Base-by-base conservation (phyloP, 2,329 filamentous ascomycete species). In the Fusarium poae region DNA sequence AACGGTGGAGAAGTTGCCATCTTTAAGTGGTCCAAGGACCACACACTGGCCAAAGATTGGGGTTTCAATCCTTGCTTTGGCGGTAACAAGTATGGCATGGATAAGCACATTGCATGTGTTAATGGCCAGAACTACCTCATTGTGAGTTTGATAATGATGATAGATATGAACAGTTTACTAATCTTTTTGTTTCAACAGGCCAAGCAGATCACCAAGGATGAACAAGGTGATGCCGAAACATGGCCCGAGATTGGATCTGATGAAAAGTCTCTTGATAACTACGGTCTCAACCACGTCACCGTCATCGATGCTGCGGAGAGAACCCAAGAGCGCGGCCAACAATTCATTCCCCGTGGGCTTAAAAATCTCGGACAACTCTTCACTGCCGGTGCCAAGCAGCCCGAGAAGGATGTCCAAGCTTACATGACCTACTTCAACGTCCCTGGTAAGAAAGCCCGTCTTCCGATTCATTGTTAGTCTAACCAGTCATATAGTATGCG, bases 341-440 rank as follows among this genome's bases (percentile, higher is more conserved):
- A n/a, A 4, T 54, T 54, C 4, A 29, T 20, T 9, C 51, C 51
- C 8, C 40, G 51, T 29, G 51, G 51, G 3, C n/a, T 54, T 8
- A 32, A 37, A 9, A 45, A 37, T 2, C 23, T 54, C 1, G 51
- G 40, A 7, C 23, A 45, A 16, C 51, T 54, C 5, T 54, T 54
- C 23, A 13, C 25, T 1, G 18, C 21, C 3, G 51, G 30, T 6
- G 30, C 40, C 3, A 29, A 44, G 6, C 18, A 37, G 6, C 23
- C 40, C 8, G 12, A 27, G 4, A 32, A n/a, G 10, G 30, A 45
- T 6, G 40, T 23, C 4, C 15, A 32, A 21, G 12, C 20, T 10
- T 54, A 45, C 51, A 27, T 54, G 40, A 54, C 40, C 3, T 54
- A 54, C 51, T 45, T 54, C 30, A 54, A 54, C 42, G 32, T 45